phyloP scores from a whole-genome alignment of 495 filamentous ascomycete species.

The Platismatia glauca region DNA sequence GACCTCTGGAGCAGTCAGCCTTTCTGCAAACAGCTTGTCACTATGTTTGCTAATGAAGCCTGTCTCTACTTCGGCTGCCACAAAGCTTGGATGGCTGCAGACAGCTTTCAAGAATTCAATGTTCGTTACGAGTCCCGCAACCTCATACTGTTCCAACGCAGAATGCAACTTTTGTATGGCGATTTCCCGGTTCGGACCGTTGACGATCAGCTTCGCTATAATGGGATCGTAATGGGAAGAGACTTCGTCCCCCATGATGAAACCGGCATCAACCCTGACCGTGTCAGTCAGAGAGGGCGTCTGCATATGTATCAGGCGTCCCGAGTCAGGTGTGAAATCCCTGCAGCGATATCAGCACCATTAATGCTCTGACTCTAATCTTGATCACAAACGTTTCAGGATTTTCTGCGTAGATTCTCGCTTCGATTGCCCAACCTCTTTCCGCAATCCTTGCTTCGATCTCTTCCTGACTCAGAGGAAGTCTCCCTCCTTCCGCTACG shows the following conservation, averaged over 20 bases:
- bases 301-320: conserved; percentile 72
- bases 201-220: conserved; percentile 97
- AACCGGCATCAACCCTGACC: conserved; percentile 86
- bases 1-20: conserved; percentile 50
- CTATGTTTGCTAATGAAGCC: conserved; percentile 88
- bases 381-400: conserved; percentile 45
- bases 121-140: conserved; percentile 88
- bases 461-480: conserved; percentile 80
- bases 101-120: conserved; percentile 91
- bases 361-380: not conserved
- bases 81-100: conserved; percentile 70
- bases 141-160: conserved; percentile 84
- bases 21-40: conserved; percentile 57
- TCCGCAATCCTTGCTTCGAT: conserved; percentile 67
- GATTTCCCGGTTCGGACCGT: conserved; percentile 64
- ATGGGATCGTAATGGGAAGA: conserved; percentile 97
- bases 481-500: conserved; percentile 73
- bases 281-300: conserved; percentile 60
- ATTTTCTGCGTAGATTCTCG: conserved; percentile 93
- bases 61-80: conserved; percentile 84
- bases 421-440: conserved; percentile 83
- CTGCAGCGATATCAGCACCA: conserved; percentile 25
- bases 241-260: conserved; percentile 81
- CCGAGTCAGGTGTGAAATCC: conserved; percentile 90
- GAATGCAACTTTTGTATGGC: conserved; percentile 73